These are phyloP conservation scores for Fusarium goolgardi DNA, from an alignment of 2,329 filamentous ascomycete genomes.

Conservation along the genomic window DNA sequence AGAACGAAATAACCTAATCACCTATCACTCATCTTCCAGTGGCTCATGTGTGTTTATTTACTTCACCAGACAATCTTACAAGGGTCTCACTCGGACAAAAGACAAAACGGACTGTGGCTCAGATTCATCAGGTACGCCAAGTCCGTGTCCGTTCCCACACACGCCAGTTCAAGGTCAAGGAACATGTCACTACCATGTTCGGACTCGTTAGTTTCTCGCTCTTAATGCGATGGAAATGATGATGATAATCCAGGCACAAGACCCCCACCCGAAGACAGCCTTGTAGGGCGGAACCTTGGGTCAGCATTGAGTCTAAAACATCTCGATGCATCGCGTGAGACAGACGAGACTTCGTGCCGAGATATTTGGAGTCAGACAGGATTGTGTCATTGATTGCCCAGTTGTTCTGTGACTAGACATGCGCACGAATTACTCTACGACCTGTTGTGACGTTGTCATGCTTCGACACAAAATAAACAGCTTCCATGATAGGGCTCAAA, in stretches of 20 bases:
- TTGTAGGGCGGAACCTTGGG: slow-evolving; percentile 18
- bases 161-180: slow-evolving; percentile 6
- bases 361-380: neutral
- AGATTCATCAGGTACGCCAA: neutral
- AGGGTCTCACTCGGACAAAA: neutral
- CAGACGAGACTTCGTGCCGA: neutral
- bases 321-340: neutral
- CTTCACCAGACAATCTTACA: neutral
- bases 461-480: neutral
- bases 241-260: slow-evolving; percentile 5
- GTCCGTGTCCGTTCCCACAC: slow-evolving; percentile 28
- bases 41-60: neutral
- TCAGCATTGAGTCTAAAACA: neutral
- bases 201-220: slow-evolving; percentile 5
- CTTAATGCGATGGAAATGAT: neutral
- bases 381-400: neutral
- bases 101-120: slow-evolving; percentile 9
- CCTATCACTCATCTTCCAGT: fast-evolving
- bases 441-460: neutral
- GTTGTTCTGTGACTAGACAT: neutral
- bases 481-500: neutral
- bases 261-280: slow-evolving; percentile 15
- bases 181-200: neutral
- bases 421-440: neutral
- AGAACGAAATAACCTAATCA: neutral